phyloP scores from a whole-genome alignment of 305 asterid genomes.

The Fraxinus latifolia region DNA sequence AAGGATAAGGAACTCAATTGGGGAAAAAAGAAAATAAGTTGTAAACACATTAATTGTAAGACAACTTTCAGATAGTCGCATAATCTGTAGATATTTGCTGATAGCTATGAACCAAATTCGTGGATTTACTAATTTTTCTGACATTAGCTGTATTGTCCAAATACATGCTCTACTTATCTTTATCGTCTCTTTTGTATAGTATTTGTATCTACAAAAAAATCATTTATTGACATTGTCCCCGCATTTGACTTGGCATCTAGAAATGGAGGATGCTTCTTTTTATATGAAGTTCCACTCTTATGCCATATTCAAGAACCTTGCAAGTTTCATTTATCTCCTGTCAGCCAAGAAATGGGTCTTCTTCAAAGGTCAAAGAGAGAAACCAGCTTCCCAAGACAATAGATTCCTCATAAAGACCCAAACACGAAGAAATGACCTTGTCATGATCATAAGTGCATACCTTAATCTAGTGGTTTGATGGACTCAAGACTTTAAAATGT shows the following conservation, averaged over 20 bases:
- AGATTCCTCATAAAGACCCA: background rate
- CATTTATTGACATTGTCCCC: background rate
- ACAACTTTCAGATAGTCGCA: background rate
- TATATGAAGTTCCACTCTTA: background rate
- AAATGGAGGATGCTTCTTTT: background rate
- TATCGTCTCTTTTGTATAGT: background rate
- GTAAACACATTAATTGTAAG: background rate
- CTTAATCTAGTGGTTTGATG: background rate
- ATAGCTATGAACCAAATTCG: background rate
- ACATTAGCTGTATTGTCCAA: background rate
- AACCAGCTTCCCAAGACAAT: background rate
- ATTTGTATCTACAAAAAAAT: background rate
- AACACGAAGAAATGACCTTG: background rate
- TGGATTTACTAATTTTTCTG: background rate
- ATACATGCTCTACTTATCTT: background rate
- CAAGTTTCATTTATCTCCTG: background rate
- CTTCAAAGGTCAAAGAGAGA: background rate
- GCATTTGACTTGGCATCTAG: background rate
- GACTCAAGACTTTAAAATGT: background rate
- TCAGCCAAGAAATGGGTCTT: background rate
- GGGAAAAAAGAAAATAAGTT: background rate
- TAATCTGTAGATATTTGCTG: background rate
- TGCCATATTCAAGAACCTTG: slow-evolving; percentile 1
- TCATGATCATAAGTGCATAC: background rate
- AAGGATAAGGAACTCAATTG: background rate